Evolutionary conservation across 495 filamentous ascomycete genomes (phyloP).

Genomic region (Penicillium chermesinum): DNA sequence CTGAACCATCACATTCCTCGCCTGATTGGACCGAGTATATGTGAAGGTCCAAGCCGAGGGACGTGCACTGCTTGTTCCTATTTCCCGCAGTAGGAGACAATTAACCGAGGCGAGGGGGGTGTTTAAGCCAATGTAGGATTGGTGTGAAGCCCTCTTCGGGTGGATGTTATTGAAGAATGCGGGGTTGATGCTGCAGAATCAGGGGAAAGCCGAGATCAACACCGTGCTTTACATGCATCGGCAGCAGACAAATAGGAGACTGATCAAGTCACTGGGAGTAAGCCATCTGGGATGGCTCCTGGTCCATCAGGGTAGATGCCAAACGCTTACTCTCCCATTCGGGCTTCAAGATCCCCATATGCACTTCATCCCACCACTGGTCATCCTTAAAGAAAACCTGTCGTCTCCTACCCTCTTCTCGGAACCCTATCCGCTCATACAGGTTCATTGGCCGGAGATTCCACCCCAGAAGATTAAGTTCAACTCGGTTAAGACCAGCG

Average conservation of each 20-base stretch:
- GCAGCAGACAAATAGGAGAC: too few species aligned
- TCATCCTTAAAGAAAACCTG: constrained; percentile 1
- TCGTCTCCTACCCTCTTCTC: background rate
- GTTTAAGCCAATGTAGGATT: too few species aligned
- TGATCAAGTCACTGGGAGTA: too few species aligned
- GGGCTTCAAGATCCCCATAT: constrained; percentile 1
- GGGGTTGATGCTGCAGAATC: too few species aligned
- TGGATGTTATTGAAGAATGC: too few species aligned
- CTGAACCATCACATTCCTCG: too few species aligned
- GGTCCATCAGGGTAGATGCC: constrained; percentile 36
- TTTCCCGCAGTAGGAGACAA: background rate
- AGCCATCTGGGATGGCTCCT: too few species aligned
- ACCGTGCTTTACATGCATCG: too few species aligned
- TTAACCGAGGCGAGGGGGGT: constrained; percentile 4
- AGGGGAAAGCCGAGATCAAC: too few species aligned
- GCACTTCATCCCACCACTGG: constrained; percentile 2
- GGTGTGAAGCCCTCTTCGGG: too few species aligned
- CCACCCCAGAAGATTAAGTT: constrained; percentile 2
- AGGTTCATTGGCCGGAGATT: constrained; percentile 1
- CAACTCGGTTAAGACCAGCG: constrained; percentile 2
- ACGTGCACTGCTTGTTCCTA: background rate
- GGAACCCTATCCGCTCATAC: constrained; percentile 1
- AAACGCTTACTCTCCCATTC: constrained; percentile 23
- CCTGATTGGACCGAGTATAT: background rate
- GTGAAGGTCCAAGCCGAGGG: background rate